phyloP scores from a whole-genome alignment of 2,329 filamentous ascomycete species.

The Arthrobotrys iridis region DNA sequence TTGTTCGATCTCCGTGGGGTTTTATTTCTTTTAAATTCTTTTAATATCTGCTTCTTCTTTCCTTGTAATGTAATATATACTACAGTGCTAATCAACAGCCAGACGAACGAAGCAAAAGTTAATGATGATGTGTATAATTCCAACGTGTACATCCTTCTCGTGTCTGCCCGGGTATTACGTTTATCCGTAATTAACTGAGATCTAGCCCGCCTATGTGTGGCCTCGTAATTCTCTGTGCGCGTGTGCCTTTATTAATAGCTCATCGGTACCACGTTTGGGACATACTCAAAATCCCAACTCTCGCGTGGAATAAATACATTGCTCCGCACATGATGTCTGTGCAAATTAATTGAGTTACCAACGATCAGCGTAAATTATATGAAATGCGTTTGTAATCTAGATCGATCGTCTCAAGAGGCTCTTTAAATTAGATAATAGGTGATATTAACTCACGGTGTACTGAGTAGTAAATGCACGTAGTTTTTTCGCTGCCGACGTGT shows the following conservation, averaged over 20 bases:
- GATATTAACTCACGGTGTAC: too few relatives aligned
- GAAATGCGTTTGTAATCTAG: too few relatives aligned
- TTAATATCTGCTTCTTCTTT: conserved; percentile 26
- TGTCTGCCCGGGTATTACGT: neutral
- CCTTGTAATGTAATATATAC: conserved; percentile 43
- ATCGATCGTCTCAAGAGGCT: too few relatives aligned
- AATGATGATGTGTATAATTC: conserved; percentile 27
- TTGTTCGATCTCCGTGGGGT: conserved; percentile 26
- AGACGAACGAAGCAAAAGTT: conserved; percentile 29
- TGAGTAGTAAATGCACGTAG: too few relatives aligned
- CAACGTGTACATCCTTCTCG: neutral
- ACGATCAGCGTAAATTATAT: too few relatives aligned
- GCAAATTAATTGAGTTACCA: too few relatives aligned
- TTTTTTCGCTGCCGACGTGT: too few relatives aligned
- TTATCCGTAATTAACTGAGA: neutral
- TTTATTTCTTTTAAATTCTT: conserved; percentile 28
- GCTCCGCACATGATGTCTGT: neutral
- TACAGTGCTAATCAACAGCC: conserved; percentile 27
- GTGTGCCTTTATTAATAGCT: neutral
- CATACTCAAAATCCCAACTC: neutral
- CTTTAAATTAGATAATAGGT: too few relatives aligned
- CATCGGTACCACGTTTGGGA: neutral
- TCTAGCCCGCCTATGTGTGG: too few relatives aligned
- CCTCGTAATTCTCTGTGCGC: too few relatives aligned
- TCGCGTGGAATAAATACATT: neutral